Base-by-base conservation (phyloP, 768 basidiomycete genomes). In the Collybia mongolica region DNA sequence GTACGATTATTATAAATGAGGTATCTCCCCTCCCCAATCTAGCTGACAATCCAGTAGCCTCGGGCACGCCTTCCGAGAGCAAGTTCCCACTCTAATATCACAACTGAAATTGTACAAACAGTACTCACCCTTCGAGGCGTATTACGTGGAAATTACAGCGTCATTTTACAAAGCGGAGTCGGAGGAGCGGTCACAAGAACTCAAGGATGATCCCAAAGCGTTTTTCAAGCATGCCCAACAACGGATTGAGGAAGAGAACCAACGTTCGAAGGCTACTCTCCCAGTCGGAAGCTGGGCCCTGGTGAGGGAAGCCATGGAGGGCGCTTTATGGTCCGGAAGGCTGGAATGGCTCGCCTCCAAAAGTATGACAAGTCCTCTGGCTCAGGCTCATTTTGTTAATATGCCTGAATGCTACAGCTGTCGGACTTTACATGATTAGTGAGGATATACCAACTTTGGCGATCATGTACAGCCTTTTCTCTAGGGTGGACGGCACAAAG, bases 401-500 rank as follows among this genome's bases (percentile, higher is more conserved):
- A 3, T 39, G 12, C 12, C 4, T 32, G 11, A 32, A 22, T 37
- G 14, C 20, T 39, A 24, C 45, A 88, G 89, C 80, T 38, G 58
- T 90, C 23, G 71, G 77, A 2, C 62, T 67, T 0, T 77, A 83
- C 47, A 75, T 88, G 66, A 69, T 74, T 3, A 66, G 60, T 9
- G 73, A 72, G 54, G 72, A 80, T 12, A 67, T 72, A 17, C 61
- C 63, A 2, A 70, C 63, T 5, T 66, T 92, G 9, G 60, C 57
- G 11, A 66, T 63, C 17, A 79, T 93, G 72, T 88, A 90, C 62
- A 59, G 63, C 1, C 70, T 87, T 5, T 88, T 92, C 52, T 63
- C 71, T 1, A 76, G 84, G 5, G 82, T 90, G 0, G 70, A 72
- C 22, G 77, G 76, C 0, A 64, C 80, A 28, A 76, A 78, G 48